These are phyloP conservation scores for Pseudopithomyces maydicus DNA, from an alignment of 2,329 filamentous ascomycete species.

Conservation along the genomic window DNA sequence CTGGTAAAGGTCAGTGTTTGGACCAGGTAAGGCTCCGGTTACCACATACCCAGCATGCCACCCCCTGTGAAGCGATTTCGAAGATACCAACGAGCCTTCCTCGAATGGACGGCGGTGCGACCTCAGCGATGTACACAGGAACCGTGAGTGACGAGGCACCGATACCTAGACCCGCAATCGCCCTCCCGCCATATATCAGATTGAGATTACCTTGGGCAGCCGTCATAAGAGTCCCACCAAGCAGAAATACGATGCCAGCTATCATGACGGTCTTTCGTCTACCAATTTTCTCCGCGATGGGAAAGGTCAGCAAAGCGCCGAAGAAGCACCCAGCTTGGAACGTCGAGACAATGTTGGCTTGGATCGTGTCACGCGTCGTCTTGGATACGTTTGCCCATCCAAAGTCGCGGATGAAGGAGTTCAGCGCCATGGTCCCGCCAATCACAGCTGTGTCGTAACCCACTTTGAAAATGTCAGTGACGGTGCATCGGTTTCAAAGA, in stretches of 20 bases:
- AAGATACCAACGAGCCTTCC: constrained; percentile 70
- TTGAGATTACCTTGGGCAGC: constrained; percentile 41
- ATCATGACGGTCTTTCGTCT: constrained; percentile 56
- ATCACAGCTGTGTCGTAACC: constrained; percentile 45
- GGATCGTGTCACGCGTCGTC: constrained; percentile 41
- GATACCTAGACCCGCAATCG: constrained; percentile 46
- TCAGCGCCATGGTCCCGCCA: constrained; percentile 47
- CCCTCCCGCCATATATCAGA: constrained; percentile 45
- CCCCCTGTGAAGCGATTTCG: constrained; percentile 69
- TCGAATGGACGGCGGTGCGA: constrained; percentile 65
- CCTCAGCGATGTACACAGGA: constrained; percentile 47
- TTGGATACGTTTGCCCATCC: constrained; percentile 34
- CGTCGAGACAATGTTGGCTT: constrained; percentile 47
- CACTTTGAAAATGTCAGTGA: constrained; percentile 22
- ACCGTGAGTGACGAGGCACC: constrained; percentile 45
- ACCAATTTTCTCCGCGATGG: constrained; percentile 55
- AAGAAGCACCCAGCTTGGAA: constrained; percentile 48
- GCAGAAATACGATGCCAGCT: constrained; percentile 51
- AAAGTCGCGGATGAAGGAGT: constrained; percentile 46
- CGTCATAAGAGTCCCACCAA: constrained; percentile 49
- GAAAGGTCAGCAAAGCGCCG: constrained; percentile 49
- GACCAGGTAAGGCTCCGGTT: too few species aligned
- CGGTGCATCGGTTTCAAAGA: neutral
- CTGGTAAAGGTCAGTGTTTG: neutral
- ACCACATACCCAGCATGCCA: constrained; percentile 48